These are phyloP conservation scores for Termitomyces sp. DNA, from an alignment of 768 basidiomycete genomes.

Conservation along the genomic window DNA sequence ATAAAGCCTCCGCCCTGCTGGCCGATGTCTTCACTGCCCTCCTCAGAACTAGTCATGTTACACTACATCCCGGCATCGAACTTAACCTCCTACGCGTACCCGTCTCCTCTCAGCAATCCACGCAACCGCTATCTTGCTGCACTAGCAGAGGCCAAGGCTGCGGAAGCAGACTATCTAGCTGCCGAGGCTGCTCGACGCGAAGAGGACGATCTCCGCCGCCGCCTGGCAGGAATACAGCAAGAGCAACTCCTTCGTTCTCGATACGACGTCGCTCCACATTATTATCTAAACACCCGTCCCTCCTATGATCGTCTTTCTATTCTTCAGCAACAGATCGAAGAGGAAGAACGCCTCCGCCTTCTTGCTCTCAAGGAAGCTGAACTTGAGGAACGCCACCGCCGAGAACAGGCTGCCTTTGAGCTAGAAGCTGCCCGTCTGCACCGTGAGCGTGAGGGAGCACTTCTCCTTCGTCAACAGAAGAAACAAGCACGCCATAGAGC, in stretches of 20 bases:
- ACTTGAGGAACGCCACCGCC: slow-evolving; percentile 7
- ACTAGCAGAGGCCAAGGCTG: slow-evolving; percentile 29
- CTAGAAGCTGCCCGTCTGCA: slow-evolving; percentile 1
- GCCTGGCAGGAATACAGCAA: slow-evolving; percentile 18
- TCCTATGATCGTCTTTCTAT: slow-evolving; percentile 6
- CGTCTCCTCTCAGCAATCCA: slow-evolving; percentile 13
- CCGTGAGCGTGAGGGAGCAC: slow-evolving; percentile 2
- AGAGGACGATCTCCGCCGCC: slow-evolving; percentile 23
- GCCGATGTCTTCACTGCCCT: neutral
- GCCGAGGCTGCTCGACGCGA: slow-evolving; percentile 26
- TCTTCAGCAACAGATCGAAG: slow-evolving; percentile 10
- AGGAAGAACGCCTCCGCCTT: slow-evolving; percentile 6
- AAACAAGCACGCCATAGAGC: slow-evolving; percentile 1
- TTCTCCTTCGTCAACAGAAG: neutral
- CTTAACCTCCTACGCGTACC: neutral
- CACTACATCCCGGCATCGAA: slow-evolving; percentile 5
- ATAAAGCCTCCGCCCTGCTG: slow-evolving; percentile 14
- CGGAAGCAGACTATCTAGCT: slow-evolving; percentile 32
- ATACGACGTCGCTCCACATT: neutral
- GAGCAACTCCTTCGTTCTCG: neutral
- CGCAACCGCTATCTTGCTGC: slow-evolving; percentile 32
- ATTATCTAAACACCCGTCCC: neutral
- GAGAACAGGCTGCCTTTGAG: neutral
- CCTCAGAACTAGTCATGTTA: slow-evolving; percentile 11
- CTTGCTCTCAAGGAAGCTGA: slow-evolving; percentile 1